A percentile compares a stretch with the other conserved stretches of the same genome.
These are phyloP conservation scores for Podila clonocystis DNA, from an alignment of 192 early-diverging fungal genomes.

Conservation along the genomic window DNA sequence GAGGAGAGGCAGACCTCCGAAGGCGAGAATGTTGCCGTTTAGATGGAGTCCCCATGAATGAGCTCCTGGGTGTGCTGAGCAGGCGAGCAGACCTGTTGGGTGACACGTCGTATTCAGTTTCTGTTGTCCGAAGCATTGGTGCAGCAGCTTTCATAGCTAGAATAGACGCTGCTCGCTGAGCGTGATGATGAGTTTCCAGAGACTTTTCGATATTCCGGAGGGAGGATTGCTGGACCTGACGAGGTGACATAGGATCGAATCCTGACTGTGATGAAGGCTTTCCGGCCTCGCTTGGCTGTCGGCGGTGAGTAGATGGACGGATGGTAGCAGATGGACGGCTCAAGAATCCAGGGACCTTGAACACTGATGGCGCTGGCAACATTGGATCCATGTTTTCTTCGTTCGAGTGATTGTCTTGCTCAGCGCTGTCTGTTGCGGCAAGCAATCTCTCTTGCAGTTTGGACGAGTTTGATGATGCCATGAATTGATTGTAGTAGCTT, in stretches of 20 bases:
- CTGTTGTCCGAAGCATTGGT: slow-evolving; percentile 28
- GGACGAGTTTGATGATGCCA: neutral
- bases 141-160: neutral
- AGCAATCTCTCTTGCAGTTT: neutral
- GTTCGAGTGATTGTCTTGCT: neutral
- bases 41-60: slow-evolving; percentile 13
- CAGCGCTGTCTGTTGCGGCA: neutral
- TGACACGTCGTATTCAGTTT: slow-evolving; percentile 41
- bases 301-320: slow-evolving; percentile 1
- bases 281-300: slow-evolving; percentile 1
- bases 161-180: neutral
- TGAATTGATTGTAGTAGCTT: neutral
- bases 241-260: neutral
- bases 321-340: neutral
- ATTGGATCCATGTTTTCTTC: neutral
- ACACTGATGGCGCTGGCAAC: neutral
- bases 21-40: neutral
- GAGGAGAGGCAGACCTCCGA: neutral
- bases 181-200: neutral
- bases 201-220: neutral
- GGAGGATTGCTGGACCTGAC: neutral
- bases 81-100: slow-evolving; percentile 10
- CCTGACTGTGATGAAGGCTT: neutral
- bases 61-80: slow-evolving; percentile 19
- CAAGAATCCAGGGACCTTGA: slow-evolving; percentile 12